Evolutionary conservation across 2,329 filamentous ascomycete genomes (phyloP), one percentile per base, ranked within the genome.

Genomic region (Colletotrichum nymphaeae): DNA sequence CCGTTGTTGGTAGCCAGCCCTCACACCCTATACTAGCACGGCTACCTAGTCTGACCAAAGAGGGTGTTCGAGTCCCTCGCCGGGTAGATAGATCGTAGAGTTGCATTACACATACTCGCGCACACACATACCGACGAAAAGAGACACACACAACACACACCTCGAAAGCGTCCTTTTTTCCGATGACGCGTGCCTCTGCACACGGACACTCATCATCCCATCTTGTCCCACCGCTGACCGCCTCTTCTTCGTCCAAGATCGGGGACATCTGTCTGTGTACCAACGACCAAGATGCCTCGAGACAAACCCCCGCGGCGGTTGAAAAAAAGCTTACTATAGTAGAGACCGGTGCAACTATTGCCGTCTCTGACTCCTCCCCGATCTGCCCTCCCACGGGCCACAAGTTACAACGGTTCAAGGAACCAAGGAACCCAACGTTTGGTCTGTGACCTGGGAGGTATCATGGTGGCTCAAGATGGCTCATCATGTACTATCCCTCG

Each of bases 391-490:
- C 22, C 28, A 22, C 32, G 32, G 32, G 32, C 32, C 32, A 35
- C 32, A 35, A 35, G 32, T 35, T 12, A 35, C 32, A 35, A 35
- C 32, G 32, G 32, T 12, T 16, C 37, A 42, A 42, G 37, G 37
- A 42, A 42, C 6, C 37, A 42, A 19, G 37, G 37, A 42, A 42
- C 37, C 37, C 37, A 42, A 30, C 57, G 46, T 60, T 46, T 28
- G 66, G 42, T 46, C 37, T 69, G 65, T 69, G 66, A 64, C 52
- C 59, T 56, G 37, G 24, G n/a, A 32, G 35, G 59, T 65, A 42
- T 73, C 35, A 70, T 22, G 59, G 46, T 69, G 53, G 59, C 59
- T 65, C 66, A 70, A 49, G 46, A 69, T 69, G 67, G 67, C 67
- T 69, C 67, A 69, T 42, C 11, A n/a, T 32, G 26, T 19, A 16